A percentile compares a stretch with the other conserved stretches of the same genome.
Evolutionary conservation across 2,329 filamentous ascomycete genomes (phyloP).

Genomic region (Fusarium sp.): DNA sequence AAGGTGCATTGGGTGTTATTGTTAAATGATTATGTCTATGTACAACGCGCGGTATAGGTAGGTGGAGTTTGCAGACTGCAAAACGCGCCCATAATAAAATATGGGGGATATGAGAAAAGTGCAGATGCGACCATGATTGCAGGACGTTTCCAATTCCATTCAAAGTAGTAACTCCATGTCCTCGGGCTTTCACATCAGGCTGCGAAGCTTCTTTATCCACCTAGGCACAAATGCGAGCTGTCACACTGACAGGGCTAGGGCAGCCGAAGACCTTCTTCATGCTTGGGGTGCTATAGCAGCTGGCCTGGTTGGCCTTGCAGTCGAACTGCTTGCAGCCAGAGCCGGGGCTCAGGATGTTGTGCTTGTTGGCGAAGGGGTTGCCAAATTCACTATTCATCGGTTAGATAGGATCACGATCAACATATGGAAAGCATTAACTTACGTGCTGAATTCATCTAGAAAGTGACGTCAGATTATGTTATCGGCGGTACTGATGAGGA

Average conservation of each 20-base stretch:
- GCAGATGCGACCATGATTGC: no score
- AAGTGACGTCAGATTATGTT: slow-evolving; percentile 11
- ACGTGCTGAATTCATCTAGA: slow-evolving; percentile 57
- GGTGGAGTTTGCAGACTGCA: no score
- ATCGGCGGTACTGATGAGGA: not conserved
- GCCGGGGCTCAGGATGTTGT: slow-evolving; percentile 56
- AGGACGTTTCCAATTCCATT: no score
- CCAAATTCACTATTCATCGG: slow-evolving; percentile 49
- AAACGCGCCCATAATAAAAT: no score
- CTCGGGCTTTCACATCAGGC: no score
- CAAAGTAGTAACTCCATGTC: no score
- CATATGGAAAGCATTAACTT: not conserved
- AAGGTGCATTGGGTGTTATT: no score
- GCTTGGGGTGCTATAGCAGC: slow-evolving; percentile 57
- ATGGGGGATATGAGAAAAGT: no score
- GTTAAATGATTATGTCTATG: no score
- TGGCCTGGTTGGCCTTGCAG: slow-evolving; percentile 53
- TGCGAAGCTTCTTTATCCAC: not conserved
- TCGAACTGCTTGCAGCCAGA: slow-evolving; percentile 56
- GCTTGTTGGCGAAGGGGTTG: slow-evolving; percentile 56
- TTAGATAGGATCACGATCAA: no score
- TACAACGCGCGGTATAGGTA: no score
- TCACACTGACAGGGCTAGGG: slow-evolving; percentile 56
- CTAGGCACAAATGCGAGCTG: slow-evolving; percentile 49
- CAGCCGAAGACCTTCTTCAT: slow-evolving; percentile 58